phyloP scores from a whole-genome alignment of 805 yeast genomes.

The Saturnispora halmiae region DNA sequence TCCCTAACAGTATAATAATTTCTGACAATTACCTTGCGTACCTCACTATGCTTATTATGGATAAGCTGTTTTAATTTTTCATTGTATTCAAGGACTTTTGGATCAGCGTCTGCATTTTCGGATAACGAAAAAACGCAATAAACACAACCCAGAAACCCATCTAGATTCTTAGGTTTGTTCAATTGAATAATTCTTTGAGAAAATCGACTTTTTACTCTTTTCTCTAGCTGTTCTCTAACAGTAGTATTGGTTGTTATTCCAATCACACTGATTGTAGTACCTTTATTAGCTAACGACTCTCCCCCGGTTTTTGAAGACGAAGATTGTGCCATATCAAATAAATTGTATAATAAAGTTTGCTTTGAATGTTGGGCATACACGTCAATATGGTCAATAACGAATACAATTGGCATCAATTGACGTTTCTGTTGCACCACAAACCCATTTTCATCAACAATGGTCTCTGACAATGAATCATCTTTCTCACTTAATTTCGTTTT shows the following conservation, averaged over 20 bases:
- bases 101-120: constrained; percentile 13
- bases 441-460: constrained; percentile 17
- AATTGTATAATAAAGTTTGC: constrained; percentile 78
- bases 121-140: constrained; percentile 20
- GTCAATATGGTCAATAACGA: constrained; percentile 82
- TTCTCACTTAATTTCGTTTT: constrained; percentile 21
- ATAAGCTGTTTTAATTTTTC: constrained; percentile 26
- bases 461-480: constrained; percentile 16
- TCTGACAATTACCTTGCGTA: constrained; percentile 32
- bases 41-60: constrained; percentile 18
- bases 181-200: constrained; percentile 67
- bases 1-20: constrained; percentile 55
- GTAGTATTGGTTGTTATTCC: constrained; percentile 73
- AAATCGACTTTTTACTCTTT: constrained; percentile 83
- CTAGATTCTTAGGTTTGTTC: constrained; percentile 39
- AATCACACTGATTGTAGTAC: constrained; percentile 65
- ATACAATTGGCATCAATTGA: constrained; percentile 48
- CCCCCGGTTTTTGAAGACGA: constrained; percentile 23
- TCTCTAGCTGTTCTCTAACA: constrained; percentile 74
- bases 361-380: constrained; percentile 59
- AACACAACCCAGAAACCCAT: constrained; percentile 43
- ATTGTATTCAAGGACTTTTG: constrained; percentile 25
- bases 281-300: constrained; percentile 22
- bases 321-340: constrained; percentile 77
- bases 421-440: constrained; percentile 16